phyloP scores from a whole-genome alignment of 169 alveolate species.

The Cyclospora cayetanensis region DNA sequence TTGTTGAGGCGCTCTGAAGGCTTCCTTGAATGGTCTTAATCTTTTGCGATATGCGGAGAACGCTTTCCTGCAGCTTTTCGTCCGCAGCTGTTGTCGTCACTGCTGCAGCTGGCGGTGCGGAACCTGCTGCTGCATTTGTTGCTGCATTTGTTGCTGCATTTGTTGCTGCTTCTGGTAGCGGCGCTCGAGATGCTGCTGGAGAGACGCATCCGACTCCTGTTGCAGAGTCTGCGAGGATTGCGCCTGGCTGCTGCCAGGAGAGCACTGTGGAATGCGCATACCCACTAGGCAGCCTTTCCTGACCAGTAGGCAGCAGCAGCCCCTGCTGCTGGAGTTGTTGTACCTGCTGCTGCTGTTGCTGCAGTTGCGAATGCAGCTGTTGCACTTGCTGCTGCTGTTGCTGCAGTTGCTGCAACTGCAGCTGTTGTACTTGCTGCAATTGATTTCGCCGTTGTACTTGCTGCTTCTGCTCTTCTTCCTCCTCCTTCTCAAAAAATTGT shows the following conservation, averaged over 20 bases:
- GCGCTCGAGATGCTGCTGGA: no score
- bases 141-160: not conserved
- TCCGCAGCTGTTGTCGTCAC: conserved; percentile 3
- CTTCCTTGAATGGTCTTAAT: not conserved
- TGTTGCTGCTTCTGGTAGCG: not conserved
- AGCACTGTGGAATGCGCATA: no score
- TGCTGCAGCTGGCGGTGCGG: not conserved
- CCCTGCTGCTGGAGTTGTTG: not conserved
- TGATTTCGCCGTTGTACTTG: not conserved
- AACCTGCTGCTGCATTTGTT: not conserved
- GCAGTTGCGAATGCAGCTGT: not conserved
- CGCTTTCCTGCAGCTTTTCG: conserved; percentile 34
- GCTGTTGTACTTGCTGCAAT: not conserved
- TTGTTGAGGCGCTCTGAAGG: not conserved
- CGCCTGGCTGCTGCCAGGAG: not conserved
- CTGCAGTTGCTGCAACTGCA: not conserved
- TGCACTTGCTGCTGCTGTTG: not conserved
- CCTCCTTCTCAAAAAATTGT: not conserved
- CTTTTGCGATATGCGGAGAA: conserved; percentile 4
- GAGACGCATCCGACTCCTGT: no score
- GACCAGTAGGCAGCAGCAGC: not conserved
- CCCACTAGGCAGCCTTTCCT: no score
- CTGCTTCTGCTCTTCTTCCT: not conserved
- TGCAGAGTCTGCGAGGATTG: no score
- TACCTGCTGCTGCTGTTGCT: not conserved